Evolutionary conservation across 129 eudicot genomes (phyloP), one percentile per base, ranked within the genome.

Genomic region (Smallanthus sonchifolius): DNA sequence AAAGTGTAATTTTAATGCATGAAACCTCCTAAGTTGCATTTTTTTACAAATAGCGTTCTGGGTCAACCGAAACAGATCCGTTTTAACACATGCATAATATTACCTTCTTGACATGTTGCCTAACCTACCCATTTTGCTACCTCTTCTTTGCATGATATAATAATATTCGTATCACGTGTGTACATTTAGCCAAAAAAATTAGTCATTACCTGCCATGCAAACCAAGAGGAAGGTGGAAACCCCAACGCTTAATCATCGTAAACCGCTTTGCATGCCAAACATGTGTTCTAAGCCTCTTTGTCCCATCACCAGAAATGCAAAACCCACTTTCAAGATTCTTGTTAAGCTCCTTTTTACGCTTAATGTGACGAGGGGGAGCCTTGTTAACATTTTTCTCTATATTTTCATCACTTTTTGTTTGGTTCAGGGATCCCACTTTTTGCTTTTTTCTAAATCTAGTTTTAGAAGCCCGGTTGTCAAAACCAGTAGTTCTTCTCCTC

Each of bases 251-350:
- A 1, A 70, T 79, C 97, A 95, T 95, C 1, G 77, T 78, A 57
- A 91, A 95, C 71, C 99, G 83, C 77, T 95, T 91, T 4, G 99
- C 99, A 86, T 86, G 83, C 97, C 99, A 91, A 40, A 95, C 83
- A 69, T 95, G 97, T 9, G 97, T 95, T 76, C 97, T 79, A 70
- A 95, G 59, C 82, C 99, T 87, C 86, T 82, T 91, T 1, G 96
- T 88, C 68, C 99, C 97, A 81, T 95, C 97, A 3, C 90, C 90
- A 7, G 88, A 85, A 69, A 78, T 67, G 72, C 84, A 63, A 82
- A 86, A 91, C 7, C 97, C 99, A 59, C 59, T 72, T 54, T 70
- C 40, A 14, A 75, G 85, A 80, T 88, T 91, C 76, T 67, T 81
- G 65, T 76, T 80, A 7, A 95, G 84, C 72, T 95, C 97, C 73